Evolutionary conservation across 176 grass and related monocot genomes (phyloP).

Genomic region (Aegilops speltoides): DNA sequence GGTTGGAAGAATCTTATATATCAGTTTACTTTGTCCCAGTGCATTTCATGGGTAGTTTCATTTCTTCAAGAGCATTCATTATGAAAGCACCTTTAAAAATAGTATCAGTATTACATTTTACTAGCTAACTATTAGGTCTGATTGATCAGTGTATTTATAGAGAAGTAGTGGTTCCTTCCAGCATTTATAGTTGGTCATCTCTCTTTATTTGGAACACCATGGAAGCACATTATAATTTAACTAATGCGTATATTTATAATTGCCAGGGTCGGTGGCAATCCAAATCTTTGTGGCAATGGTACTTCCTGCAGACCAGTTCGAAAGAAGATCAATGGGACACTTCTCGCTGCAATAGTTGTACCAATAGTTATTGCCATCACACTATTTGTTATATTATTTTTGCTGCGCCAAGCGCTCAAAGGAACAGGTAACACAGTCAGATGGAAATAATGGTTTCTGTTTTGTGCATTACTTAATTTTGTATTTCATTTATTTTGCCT

Average conservation of each 20-base stretch:
- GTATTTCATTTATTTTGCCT: background rate
- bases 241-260: background rate
- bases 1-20: background rate
- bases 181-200: background rate
- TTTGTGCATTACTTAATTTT: background rate
- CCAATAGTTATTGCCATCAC: background rate
- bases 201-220: slow-evolving; percentile 5
- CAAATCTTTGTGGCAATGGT: slow-evolving; percentile 27
- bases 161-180: background rate
- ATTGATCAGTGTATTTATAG: background rate
- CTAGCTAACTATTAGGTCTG: background rate
- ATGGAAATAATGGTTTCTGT: slow-evolving; percentile 4
- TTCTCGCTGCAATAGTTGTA: slow-evolving; percentile 23
- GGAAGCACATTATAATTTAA: slow-evolving; percentile 23
- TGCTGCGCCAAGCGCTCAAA: background rate
- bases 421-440: slow-evolving; percentile 25
- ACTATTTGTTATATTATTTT: slow-evolving; percentile 5
- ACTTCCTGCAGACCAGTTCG: slow-evolving; percentile 5
- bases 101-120: background rate
- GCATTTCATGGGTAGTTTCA: background rate
- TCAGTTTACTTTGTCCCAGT: background rate
- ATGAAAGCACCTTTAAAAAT: background rate
- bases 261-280: slow-evolving; percentile 36
- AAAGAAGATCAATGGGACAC: slow-evolving; percentile 16
- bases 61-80: background rate